phyloP scores from a whole-genome alignment of 306 rosid species.

The Oemleria cerasiformis region DNA sequence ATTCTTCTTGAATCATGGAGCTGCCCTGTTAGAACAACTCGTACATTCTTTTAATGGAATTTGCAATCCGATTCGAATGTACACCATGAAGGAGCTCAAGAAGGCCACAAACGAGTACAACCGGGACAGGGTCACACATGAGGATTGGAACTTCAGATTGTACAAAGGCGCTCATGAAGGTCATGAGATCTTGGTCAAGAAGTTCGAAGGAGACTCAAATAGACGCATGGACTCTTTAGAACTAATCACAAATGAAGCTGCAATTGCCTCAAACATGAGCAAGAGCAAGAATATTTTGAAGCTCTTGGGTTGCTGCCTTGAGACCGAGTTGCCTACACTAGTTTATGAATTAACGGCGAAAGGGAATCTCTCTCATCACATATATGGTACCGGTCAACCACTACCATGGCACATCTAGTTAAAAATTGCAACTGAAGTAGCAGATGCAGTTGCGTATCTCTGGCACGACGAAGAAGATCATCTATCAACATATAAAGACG shows the following conservation, averaged over 20 bases:
- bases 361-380: background rate
- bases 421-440: conserved; percentile 1
- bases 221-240: background rate
- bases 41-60: background rate
- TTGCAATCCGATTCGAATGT: background rate
- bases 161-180: conserved; percentile 2
- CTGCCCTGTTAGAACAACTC: background rate
- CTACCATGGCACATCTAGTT: background rate
- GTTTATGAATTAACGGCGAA: conserved; percentile 18
- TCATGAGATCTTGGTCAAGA: conserved; percentile 3
- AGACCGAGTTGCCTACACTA: conserved; percentile 5
- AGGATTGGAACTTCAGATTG: background rate
- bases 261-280: conserved; percentile 20
- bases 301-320: conserved; percentile 24
- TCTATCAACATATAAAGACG: background rate
- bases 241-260: conserved; percentile 8
- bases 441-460: conserved; percentile 12
- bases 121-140: background rate
- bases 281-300: conserved; percentile 22
- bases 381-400: background rate
- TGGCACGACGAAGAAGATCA: background rate
- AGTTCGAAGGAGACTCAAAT: background rate
- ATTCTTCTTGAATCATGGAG: background rate
- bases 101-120: conserved; percentile 1
- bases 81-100: background rate